Base-by-base conservation (phyloP, 2,329 filamentous ascomycete species). In the Triangularia verruculosa region DNA sequence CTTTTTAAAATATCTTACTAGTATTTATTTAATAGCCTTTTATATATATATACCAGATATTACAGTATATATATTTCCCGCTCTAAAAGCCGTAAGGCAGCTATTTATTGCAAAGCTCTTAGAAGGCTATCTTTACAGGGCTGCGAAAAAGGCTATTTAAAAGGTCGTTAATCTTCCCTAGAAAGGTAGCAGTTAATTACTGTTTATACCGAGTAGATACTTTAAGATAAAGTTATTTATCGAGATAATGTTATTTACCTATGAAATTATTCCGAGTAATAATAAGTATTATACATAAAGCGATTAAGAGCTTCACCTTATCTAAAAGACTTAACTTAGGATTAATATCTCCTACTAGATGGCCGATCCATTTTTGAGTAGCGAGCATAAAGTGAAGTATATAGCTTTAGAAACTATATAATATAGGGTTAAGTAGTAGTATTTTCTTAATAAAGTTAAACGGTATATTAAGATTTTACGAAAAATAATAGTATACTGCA, bases 401-500 rank as follows among this genome's bases (percentile, higher is more conserved):
- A 30, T 61, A 22, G 2, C 63, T 57, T 1, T 52, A 22, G 22
- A 62, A 57, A n/a, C 55, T 57, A 8, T 34, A 28, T 6, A 32
- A 57, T 32, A 62, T 57, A 4, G 34, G 53, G 56, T 52, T 62
- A 22, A 53, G 30, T 0, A 53, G 47, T 13, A 56, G 30, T 2
- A 51, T 57, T 15, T 57, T 56, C 22, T 53, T 54, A 20, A 62
- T 43, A 52, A 65, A 58, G 30, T 65, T 60, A 17, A 65, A 62
- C 17, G 63, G 63, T 39, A 60, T 27, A 27, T 65, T 60, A 0
- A 62, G 56, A 3, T 30, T n/a, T 1, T 28, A 34, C 3, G 60
- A 57, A 34, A 65, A 65, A 25, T 65, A 57, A 20, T 57, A 20
- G 39, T 51, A 65, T n/a, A 60, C 63, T n/a, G 60, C 47, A n/a